Evolutionary conservation across 306 rosid genomes (phyloP).

Genomic region (Cicer cuneatum): DNA sequence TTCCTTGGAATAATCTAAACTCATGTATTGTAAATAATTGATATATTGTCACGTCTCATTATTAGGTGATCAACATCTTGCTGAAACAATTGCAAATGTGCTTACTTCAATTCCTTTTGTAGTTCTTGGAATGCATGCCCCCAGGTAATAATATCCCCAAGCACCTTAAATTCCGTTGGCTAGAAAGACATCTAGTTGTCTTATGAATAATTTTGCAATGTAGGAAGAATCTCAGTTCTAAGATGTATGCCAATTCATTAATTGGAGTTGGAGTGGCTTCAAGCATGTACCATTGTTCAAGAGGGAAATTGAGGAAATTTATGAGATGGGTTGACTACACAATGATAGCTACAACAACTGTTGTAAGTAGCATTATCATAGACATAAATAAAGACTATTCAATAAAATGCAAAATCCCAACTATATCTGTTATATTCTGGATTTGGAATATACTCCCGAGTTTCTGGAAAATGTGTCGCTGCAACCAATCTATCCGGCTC

Average conservation of each 20-base stretch:
- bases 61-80: conserved; percentile 74
- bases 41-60: conserved; percentile 25
- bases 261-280: conserved; percentile 99
- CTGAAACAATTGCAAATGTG: conserved; percentile 84
- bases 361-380: conserved; percentile 62
- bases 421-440: conserved; percentile 20
- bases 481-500: background rate
- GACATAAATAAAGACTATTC: conserved; percentile 5
- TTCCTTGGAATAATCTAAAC: conserved; percentile 30
- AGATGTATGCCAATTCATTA: conserved; percentile 92
- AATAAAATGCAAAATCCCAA: conserved; percentile 27
- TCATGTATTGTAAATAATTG: background rate
- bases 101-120: conserved; percentile 90
- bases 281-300: conserved; percentile 84
- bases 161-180: conserved; percentile 28
- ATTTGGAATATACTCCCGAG: background rate
- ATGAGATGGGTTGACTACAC: conserved; percentile 95
- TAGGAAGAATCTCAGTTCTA: conserved; percentile 79
- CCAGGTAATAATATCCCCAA: conserved; percentile 66
- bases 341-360: conserved; percentile 93
- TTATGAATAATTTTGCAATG: conserved; percentile 39
- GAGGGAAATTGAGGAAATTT: conserved; percentile 73
- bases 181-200: conserved; percentile 33
- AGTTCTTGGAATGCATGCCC: conserved; percentile 82
- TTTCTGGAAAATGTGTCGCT: background rate